A percentile compares a stretch with the other conserved stretches of the same genome.
Evolutionary conservation across 108 stramenopile genomes (phyloP).

Genomic region (Cylindrotheca fusiformis): DNA sequence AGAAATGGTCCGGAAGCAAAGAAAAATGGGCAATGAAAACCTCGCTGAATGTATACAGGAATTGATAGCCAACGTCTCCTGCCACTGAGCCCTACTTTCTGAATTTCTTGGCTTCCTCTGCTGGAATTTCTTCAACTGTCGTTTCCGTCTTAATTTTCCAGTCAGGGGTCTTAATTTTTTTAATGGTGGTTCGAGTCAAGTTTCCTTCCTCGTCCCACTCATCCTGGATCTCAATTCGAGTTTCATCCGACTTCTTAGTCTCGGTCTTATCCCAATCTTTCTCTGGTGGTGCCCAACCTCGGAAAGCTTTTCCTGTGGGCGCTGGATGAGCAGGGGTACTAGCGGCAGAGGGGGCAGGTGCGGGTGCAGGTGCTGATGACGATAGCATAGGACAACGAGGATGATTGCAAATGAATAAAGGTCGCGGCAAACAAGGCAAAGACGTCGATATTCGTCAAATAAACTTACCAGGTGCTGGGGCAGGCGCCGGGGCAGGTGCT

Average conservation of each 20-base stretch:
- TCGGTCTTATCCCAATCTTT: slow-evolving; percentile 30
- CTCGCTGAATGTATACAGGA: too few relatives aligned
- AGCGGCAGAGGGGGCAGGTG: background rate
- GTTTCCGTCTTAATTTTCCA: slow-evolving; percentile 31
- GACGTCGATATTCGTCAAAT: background rate
- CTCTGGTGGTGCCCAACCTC: slow-evolving; percentile 30
- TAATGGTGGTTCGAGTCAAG: slow-evolving; percentile 28
- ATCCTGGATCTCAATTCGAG: slow-evolving; percentile 29
- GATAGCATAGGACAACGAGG: background rate
- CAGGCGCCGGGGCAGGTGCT: background rate
- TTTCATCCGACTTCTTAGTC: slow-evolving; percentile 18
- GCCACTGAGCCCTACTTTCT: slow-evolving; percentile 5
- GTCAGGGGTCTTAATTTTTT: slow-evolving; percentile 29
- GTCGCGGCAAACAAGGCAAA: background rate
- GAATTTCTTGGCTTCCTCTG: slow-evolving; percentile 31
- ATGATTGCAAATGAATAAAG: background rate
- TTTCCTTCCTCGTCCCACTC: slow-evolving; percentile 44
- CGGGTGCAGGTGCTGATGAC: slow-evolving; percentile 6
- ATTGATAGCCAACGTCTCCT: too few relatives aligned
- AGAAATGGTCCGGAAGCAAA: too few relatives aligned
- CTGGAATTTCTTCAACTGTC: slow-evolving; percentile 24
- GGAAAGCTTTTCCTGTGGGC: background rate
- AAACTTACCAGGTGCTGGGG: background rate
- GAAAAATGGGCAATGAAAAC: too few relatives aligned
- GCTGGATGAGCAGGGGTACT: background rate